Percentiles rank a stretch among this genome's conserved stretches.
phyloP scores from a whole-genome alignment of 78 protist species.

The Speleostelium caveatum region DNA sequence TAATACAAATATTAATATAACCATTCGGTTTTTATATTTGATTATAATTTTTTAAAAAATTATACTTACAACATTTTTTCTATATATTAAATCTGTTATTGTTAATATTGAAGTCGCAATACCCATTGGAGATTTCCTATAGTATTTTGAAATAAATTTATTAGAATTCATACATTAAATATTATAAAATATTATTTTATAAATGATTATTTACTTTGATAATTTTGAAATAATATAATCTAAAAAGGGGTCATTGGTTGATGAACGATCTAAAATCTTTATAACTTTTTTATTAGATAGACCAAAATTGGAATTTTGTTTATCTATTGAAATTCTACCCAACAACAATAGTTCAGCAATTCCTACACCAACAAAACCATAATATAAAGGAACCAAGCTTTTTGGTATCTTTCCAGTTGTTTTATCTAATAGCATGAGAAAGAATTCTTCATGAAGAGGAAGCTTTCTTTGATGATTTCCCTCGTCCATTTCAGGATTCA shows the following conservation, averaged over 20 bases:
- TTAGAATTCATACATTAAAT: no score
- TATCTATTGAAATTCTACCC: conserved; percentile 23
- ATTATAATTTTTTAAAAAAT: no score
- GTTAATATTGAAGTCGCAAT: neutral
- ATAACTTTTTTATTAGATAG: neutral
- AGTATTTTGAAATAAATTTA: neutral
- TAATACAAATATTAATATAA: no score
- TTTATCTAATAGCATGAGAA: conserved; percentile 34
- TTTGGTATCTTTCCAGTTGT: conserved; percentile 26
- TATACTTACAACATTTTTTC: neutral
- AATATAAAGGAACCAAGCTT: conserved; percentile 33
- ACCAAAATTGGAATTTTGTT: neutral
- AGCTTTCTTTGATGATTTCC: neutral
- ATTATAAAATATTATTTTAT: no score
- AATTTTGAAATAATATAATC: conserved; percentile 1
- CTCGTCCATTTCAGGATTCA: conserved; percentile 1
- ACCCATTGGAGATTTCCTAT: neutral
- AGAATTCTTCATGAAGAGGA: conserved; percentile 57
- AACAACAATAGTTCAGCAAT: conserved; percentile 42
- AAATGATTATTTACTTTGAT: neutral
- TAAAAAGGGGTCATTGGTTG: conserved; percentile 16
- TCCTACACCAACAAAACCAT: conserved; percentile 54
- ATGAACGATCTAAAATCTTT: conserved; percentile 9
- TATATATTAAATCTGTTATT: neutral
- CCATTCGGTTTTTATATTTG: no score